Conservation (phyloP, 139 green algal species). For the Deuterostichococcus epilithicus region DNA sequence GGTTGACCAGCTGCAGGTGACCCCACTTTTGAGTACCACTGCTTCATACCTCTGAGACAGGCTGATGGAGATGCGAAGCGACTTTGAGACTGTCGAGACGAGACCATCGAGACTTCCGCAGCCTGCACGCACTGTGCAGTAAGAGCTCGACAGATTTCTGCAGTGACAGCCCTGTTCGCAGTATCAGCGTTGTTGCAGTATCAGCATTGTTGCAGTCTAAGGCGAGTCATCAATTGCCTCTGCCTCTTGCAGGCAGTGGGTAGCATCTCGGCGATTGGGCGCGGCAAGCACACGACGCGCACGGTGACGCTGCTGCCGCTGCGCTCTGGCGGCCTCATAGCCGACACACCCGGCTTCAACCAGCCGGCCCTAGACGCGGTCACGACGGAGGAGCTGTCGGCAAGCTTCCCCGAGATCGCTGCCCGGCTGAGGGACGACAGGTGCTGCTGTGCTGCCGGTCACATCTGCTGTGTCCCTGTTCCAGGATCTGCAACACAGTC, state of each 20-base stretch:
- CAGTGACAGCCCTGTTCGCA: too few relatives aligned
- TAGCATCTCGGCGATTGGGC: slow-evolving; percentile 68
- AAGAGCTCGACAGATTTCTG: too few relatives aligned
- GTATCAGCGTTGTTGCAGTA: too few relatives aligned
- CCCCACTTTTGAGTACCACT: too few relatives aligned
- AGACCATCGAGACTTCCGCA: too few relatives aligned
- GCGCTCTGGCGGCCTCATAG: slow-evolving; percentile 68
- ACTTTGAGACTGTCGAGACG: too few relatives aligned
- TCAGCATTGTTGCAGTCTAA: neutral
- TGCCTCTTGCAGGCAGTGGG: slow-evolving; percentile 64
- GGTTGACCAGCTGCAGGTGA: too few relatives aligned
- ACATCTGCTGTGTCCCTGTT: neutral
- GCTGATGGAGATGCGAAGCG: too few relatives aligned
- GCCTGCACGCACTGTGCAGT: too few relatives aligned
- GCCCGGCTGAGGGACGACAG: neutral
- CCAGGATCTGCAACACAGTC: neutral
- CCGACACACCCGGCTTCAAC: slow-evolving; percentile 92
- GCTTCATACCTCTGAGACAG: too few relatives aligned
- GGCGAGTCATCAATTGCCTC: too few relatives aligned
- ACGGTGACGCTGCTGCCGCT: slow-evolving; percentile 75
- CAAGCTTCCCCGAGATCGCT: slow-evolving; percentile 22
- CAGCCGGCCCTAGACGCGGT: slow-evolving; percentile 50
- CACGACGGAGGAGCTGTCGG: slow-evolving; percentile 5
- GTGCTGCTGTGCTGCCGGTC: neutral
- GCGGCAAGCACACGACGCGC: slow-evolving; percentile 91